These are phyloP conservation scores for Poa pratensis DNA, from an alignment of 176 grass and related monocot genomes.

Conservation along the genomic window DNA sequence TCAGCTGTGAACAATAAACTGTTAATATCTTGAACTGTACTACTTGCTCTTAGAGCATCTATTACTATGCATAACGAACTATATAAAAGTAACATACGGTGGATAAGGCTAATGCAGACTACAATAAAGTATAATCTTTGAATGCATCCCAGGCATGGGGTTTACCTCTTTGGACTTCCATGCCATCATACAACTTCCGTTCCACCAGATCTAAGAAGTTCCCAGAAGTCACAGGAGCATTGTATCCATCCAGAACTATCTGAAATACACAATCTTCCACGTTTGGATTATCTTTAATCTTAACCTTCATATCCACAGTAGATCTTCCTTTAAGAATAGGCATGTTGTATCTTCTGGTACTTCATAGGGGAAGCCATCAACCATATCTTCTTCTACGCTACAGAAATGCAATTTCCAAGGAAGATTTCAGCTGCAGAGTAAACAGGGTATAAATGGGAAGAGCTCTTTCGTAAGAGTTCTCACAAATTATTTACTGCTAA, in stretches of 20 bases:
- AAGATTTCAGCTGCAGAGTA: conserved; percentile 99
- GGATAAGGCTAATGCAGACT: conserved; percentile 18
- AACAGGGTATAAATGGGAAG: conserved; percentile 94
- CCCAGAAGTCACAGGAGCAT: conserved; percentile 88
- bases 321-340: conserved; percentile 96
- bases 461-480: conserved; percentile 55
- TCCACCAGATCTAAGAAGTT: conserved; percentile 95
- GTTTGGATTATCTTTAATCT: conserved; percentile 95
- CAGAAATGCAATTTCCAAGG: conserved; percentile 93
- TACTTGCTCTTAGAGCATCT: neutral
- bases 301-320: conserved; percentile 96
- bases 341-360: conserved; percentile 94
- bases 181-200: conserved; percentile 96
- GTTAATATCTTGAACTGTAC: conserved; percentile 14
- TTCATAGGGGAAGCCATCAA: conserved; percentile 91
- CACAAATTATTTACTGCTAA: conserved; percentile 44
- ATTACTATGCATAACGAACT: conserved; percentile 15
- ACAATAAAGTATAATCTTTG: neutral
- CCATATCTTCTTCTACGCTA: conserved; percentile 99
- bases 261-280: conserved; percentile 84
- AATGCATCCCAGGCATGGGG: neutral
- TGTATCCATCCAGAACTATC: conserved; percentile 97
- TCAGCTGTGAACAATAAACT: conserved; percentile 7
- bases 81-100: conserved; percentile 1
- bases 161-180: conserved; percentile 97